Conservation (phyloP, 2,329 filamentous ascomycete species). For the Fusarium lyarnte region DNA sequence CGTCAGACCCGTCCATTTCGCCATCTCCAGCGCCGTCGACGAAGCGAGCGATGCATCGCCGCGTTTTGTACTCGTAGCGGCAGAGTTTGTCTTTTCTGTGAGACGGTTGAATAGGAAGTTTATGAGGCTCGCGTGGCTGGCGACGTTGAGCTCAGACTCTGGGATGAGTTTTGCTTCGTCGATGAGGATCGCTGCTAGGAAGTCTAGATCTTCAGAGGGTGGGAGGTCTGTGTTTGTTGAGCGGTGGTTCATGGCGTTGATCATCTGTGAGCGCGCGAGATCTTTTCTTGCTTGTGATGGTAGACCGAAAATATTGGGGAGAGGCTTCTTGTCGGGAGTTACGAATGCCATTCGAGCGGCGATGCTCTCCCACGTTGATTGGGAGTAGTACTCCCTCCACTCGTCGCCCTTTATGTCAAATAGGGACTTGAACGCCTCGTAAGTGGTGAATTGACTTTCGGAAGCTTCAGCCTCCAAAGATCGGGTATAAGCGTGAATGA, state of each 20-base stretch:
- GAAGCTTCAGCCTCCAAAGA: conserved; percentile 10
- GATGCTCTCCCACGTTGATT: conserved; percentile 41
- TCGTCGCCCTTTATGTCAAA: conserved; percentile 39
- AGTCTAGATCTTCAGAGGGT: conserved; percentile 31
- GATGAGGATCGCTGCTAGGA: conserved; percentile 29
- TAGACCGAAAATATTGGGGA: conserved; percentile 40
- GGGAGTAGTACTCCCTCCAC: conserved; percentile 44
- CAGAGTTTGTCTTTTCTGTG: neutral
- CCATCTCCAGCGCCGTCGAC: conserved; percentile 28
- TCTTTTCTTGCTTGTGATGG: conserved; percentile 28
- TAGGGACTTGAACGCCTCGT: conserved; percentile 35
- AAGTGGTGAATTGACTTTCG: neutral
- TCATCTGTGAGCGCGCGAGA: conserved; percentile 30
- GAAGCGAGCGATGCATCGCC: conserved; percentile 13
- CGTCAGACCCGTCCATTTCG: conserved; percentile 27
- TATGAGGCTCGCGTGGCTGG: conserved; percentile 34
- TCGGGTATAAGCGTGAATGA: conserved; percentile 34
- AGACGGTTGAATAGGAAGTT: conserved; percentile 13
- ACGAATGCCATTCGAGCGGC: conserved; percentile 41
- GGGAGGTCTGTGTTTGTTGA: conserved; percentile 11
- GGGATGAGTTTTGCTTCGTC: conserved; percentile 35
- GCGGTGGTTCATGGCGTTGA: conserved; percentile 22
- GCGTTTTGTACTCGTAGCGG: neutral
- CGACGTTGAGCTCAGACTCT: conserved; percentile 19
- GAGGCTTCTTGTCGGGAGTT: conserved; percentile 41